Evolutionary conservation across 148 eudicot genomes (phyloP), one percentile per base, ranked within the genome.

Genomic region (Amaranthus palmeri): DNA sequence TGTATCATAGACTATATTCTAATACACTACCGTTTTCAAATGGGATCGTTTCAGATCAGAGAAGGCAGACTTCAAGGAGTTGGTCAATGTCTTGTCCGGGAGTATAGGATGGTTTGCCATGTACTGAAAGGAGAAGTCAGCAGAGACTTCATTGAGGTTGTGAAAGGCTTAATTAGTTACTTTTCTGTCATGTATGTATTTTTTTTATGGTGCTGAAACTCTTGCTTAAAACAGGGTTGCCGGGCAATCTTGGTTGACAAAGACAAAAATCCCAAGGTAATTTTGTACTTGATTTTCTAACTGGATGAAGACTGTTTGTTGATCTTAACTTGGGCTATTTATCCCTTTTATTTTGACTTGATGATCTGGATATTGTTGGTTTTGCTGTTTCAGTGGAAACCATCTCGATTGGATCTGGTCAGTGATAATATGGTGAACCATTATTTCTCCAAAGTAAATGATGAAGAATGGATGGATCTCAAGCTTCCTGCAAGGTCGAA

Each of bases 21-120:
- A 10, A 65, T 49, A 45, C 69, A 14, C 10, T 57, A 7, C 10
- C 5, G 12, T 5, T 42, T 62, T 15, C 11, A 10, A 7, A 8
- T 44, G 9, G 0, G 47, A 68, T 60, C 42, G 42, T 47, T 43
- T 15, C 88, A 93, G 98, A 89, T 93, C 69, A 85, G 97, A 82
- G 91, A 89, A 87, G 98, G 98, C 25, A 86, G 98, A 83, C 91
- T 86, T 67, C 92, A 91, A 78, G 98, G 92, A 65, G 81, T 93
- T 56, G 96, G 91, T 44, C 86, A 87, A 78, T 93, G 98, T 85
- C 92, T 93, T 71, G 79, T 78, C n/a, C 88, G 92, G 40, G 97
- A 93, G 73, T 93, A 87, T 80, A 81, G 98, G 71, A 89, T 91
- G 88, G 91, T 86, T 77, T 91, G 96, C 73, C 76, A 79, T 70